These are phyloP conservation scores for Trichoderma sp. DNA, from an alignment of 2,329 filamentous ascomycete species.

Conservation along the genomic window DNA sequence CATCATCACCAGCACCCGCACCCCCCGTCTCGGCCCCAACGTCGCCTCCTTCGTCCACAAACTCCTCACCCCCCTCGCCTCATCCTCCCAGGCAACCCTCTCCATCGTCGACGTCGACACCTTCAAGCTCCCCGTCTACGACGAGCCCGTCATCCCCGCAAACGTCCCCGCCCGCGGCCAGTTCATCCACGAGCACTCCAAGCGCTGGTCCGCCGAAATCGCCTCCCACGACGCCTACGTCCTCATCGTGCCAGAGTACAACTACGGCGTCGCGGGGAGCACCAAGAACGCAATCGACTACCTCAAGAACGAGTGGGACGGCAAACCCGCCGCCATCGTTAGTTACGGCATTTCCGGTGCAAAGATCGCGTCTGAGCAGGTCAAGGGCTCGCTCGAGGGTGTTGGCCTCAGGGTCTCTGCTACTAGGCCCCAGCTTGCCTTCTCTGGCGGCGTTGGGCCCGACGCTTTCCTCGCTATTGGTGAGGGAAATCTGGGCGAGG, in stretches of 20 bases:
- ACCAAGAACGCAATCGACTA: slow-evolving; percentile 62
- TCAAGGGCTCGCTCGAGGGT: background rate
- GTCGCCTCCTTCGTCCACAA: slow-evolving; percentile 2
- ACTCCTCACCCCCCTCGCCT: background rate
- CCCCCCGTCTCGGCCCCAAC: slow-evolving; percentile 12
- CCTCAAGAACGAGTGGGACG: slow-evolving; percentile 55
- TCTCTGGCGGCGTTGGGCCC: background rate
- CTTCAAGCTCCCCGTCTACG: slow-evolving; percentile 43
- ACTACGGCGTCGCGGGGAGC: slow-evolving; percentile 51
- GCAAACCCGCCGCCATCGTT: slow-evolving; percentile 52
- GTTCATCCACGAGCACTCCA: slow-evolving; percentile 41
- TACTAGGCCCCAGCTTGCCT: slow-evolving; percentile 13
- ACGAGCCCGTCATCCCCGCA: slow-evolving; percentile 40
- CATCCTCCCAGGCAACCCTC: slow-evolving; percentile 20
- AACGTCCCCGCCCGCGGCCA: slow-evolving; percentile 33
- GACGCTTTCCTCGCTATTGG: slow-evolving; percentile 7
- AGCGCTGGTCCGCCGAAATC: slow-evolving; percentile 43
- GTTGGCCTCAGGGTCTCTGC: background rate
- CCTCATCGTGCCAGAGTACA: slow-evolving; percentile 51
- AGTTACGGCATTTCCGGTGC: slow-evolving; percentile 52
- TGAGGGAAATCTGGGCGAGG: slow-evolving; percentile 13
- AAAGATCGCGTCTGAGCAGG: slow-evolving; percentile 10
- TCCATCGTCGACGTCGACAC: slow-evolving; percentile 36
- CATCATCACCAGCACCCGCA: slow-evolving; percentile 19
- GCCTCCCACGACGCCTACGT: slow-evolving; percentile 44